Base-by-base conservation (phyloP, 129 eudicot genomes). In the Artemisia argyi region DNA sequence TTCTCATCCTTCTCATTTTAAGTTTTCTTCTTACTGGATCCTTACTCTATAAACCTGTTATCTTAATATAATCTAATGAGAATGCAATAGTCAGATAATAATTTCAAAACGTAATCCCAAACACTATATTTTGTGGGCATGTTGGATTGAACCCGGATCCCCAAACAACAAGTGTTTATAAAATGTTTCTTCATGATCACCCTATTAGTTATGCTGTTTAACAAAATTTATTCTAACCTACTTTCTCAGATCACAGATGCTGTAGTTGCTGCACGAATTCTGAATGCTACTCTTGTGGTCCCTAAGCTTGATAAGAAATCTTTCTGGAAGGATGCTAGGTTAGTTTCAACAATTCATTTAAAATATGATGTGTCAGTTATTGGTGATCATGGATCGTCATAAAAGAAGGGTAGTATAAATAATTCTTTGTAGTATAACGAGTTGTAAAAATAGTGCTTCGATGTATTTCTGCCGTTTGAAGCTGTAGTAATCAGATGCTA, bases 321-420 rank as follows among this genome's bases (percentile, higher is more conserved):
- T 22, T 94, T 85, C 86, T 94, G 98, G 98, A 94, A 85, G 81
- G 98, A 94, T 82, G 80, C 88, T 14, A 94, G 98, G 98, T 94
- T 62, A 79, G 86, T 76, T 58, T 24, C 2, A 24, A 1, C 2
- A 24, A 1, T 1, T 24, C 26, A 24, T 24, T 24, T 24, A 24
- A 24, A 1, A 24, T 24, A 24, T 24, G 26, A 24, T 24, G 26
- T 24, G 1, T 24, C 26, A 24, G 26, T 24, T 24, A 24, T 24
- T 1, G 24, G 24, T 22, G 24, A 22, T 22, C 24, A 22, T 22
- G 24, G 24, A 22, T 22, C 24, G 24, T 22, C 24, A 22, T 1
- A 24, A 1, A 1, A 24, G 1, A 24, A 2, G 2, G 2, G 8
- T 6, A 35, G 8, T 1, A 35, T 6, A 35, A 35, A 35, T 35